Evolutionary conservation across 495 filamentous ascomycete genomes (phyloP).

Genomic region (Xylaria flabelliformis): DNA sequence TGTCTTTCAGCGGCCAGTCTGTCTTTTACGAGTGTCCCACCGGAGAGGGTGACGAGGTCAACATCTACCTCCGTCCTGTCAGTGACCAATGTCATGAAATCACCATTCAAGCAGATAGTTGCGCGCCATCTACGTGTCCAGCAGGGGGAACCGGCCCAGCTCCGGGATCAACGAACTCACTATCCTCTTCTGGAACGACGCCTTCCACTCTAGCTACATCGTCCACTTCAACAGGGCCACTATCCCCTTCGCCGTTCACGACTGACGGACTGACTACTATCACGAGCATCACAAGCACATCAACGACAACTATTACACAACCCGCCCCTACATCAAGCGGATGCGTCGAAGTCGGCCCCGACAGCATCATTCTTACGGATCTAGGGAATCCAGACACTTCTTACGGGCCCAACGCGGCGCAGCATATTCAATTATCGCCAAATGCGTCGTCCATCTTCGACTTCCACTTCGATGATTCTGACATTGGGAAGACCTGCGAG

Average conservation of each 20-base stretch:
- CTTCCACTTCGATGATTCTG: constrained; percentile 65
- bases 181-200: constrained; percentile 17
- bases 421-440: constrained; percentile 64
- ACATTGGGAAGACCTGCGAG: constrained; percentile 66
- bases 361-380: constrained; percentile 65
- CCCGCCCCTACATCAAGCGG: constrained; percentile 16
- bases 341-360: constrained; percentile 30
- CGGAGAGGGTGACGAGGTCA: constrained; percentile 56
- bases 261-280: constrained; percentile 18
- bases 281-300: constrained; percentile 26
- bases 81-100: constrained; percentile 53
- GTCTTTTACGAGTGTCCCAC: constrained; percentile 63
- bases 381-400: constrained; percentile 52
- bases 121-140: constrained; percentile 35
- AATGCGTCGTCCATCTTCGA: constrained; percentile 70
- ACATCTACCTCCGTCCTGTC: constrained; percentile 58
- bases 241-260: constrained; percentile 19
- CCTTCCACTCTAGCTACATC: constrained; percentile 22
- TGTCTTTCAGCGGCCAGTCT: constrained; percentile 52
- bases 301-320: constrained; percentile 11
- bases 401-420: constrained; percentile 49
- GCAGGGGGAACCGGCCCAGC: constrained; percentile 26
- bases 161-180: constrained; percentile 15
- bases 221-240: constrained; percentile 8
- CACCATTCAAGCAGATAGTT: constrained; percentile 56